phyloP scores from a whole-genome alignment of 345 rosid species.

The Populus ilicifolia region DNA sequence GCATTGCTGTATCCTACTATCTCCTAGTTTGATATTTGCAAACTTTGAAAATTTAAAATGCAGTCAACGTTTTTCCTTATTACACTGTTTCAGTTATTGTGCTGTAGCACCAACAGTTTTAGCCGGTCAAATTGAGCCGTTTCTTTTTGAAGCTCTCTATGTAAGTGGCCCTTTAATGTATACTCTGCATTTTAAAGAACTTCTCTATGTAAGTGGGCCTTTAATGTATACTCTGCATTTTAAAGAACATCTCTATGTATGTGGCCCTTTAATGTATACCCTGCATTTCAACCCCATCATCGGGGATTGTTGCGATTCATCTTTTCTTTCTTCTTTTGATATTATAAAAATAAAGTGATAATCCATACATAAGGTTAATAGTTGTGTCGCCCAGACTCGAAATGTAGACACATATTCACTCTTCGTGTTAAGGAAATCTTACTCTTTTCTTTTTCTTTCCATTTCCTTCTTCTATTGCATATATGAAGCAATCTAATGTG shows the following conservation, averaged over 20 bases:
- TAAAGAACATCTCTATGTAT: background rate
- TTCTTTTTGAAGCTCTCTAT: slow-evolving; percentile 87
- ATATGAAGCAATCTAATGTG: background rate
- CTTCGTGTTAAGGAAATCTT: background rate
- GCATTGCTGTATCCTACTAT: slow-evolving; percentile 63
- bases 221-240: background rate
- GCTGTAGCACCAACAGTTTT: slow-evolving; percentile 80
- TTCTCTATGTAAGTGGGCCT: slow-evolving; percentile 22
- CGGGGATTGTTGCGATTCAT: background rate
- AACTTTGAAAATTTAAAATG: slow-evolving; percentile 4
- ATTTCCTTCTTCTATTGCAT: background rate
- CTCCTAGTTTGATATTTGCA: background rate
- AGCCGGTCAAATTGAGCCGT: slow-evolving; percentile 74
- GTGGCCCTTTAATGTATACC: slow-evolving; percentile 16
- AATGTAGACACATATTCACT: too few relatives aligned
- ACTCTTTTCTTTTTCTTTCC: background rate
- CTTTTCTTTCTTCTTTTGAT: background rate
- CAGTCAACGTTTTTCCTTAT: slow-evolving; percentile 26
- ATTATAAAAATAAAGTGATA: background rate
- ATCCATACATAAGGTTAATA: too few relatives aligned
- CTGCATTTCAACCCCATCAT: background rate
- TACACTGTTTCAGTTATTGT: slow-evolving; percentile 54
- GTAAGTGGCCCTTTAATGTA: slow-evolving; percentile 38
- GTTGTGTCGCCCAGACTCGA: too few relatives aligned
- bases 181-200: background rate